Evolutionary conservation across 805 yeast genomes (phyloP), one percentile per base, ranked within the genome.

Genomic region (Dipodascopsis tothii): DNA sequence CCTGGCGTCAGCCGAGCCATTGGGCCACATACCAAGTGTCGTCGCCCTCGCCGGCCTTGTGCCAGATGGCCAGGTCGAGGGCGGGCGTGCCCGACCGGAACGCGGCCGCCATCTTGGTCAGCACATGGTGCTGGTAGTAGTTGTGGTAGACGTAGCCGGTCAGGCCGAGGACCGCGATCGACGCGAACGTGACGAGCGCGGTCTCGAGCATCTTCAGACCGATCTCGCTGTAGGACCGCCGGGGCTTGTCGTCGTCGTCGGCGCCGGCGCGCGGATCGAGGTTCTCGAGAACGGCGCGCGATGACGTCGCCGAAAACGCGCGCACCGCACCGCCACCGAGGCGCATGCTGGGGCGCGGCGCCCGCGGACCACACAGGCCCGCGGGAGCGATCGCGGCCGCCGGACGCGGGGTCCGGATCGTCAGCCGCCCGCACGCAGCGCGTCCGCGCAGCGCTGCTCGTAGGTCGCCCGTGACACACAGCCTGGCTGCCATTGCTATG

Each of bases 131-230:
- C 35, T 73, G 68, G 60, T 84, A 84, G 38, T 74, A 65, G 37
- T 69, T 68, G 58, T 84, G 94, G 59, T 84, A 84, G 11, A 74
- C 55, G n/a, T 76, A 57, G 2, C 94, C 94, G 2, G 90, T 82
- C 2, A 77, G 63, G 0, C 84, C 90, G 16, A 84, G 68, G 30
- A 84, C 75, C 2, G 77, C 70, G 28, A 84, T 61, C 2, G 88
- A 79, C 14, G 84, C 77, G 37, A 82, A 66, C 16, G 88, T 82
- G 36, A 84, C 77, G 2, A 84, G 78, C 0, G 80, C 78, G 0
- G 92, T 78, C 58, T 84, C 92, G 3, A 73, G 48, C 45, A 78
- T 71, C 54, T 76, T 79, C 43, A 62, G 52, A 0, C 59, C 35
- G 21, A 50, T 36, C 17, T 45, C 36, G 11, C 11, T 11, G 30